These are phyloP conservation scores for Penicillium sp. DNA, from an alignment of 2,329 filamentous ascomycete species.

Conservation along the genomic window DNA sequence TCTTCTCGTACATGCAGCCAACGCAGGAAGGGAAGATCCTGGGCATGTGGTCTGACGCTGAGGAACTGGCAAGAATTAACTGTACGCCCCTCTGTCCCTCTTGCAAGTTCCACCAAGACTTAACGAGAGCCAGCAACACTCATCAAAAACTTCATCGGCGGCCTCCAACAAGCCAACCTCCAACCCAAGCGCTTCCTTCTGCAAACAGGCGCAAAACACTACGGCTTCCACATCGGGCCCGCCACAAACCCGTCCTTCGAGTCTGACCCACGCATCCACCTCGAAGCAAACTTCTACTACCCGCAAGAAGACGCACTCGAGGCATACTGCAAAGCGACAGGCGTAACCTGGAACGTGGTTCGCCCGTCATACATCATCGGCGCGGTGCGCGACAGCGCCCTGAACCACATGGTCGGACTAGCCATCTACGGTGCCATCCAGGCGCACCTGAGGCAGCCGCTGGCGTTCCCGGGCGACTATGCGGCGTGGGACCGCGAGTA, in stretches of 20 bases:
- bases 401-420: constrained; percentile 56
- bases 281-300: constrained; percentile 62
- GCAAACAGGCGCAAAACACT: constrained; percentile 59
- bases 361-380: constrained; percentile 57
- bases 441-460: constrained; percentile 44
- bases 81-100: neutral
- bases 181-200: constrained; percentile 7
- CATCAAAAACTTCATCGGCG: constrained; percentile 4
- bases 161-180: neutral
- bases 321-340: constrained; percentile 16
- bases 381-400: constrained; percentile 54
- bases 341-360: constrained; percentile 52
- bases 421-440: constrained; percentile 57
- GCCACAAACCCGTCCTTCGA: constrained; percentile 51
- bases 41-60: constrained; percentile 9
- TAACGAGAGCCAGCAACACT: neutral
- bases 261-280: constrained; percentile 48
- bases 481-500: constrained; percentile 50
- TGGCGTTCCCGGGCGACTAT: constrained; percentile 53
- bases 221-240: constrained; percentile 56
- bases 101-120: neutral
- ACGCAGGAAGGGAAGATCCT: constrained; percentile 2
- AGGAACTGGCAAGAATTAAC: constrained; percentile 2
- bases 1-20: constrained; percentile 11
- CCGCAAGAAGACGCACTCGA: constrained; percentile 57